These are phyloP conservation scores for Climacium dendroides DNA, from an alignment of 225 moss, liverwort and hornwort genomes.

Conservation along the genomic window DNA sequence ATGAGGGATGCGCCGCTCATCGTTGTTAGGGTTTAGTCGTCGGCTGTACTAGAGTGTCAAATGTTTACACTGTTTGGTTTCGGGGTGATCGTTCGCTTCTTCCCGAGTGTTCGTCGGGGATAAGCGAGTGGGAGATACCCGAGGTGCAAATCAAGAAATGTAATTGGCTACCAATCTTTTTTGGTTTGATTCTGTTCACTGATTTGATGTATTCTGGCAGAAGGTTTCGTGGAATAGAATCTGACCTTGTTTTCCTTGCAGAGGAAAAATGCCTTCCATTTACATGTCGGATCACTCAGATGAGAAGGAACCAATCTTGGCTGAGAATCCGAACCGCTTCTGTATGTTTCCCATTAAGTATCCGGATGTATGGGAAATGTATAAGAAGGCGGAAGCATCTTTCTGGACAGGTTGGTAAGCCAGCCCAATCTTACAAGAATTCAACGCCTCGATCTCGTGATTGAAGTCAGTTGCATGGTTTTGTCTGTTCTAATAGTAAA, in stretches of 20 bases:
- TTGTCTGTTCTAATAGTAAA: not conserved
- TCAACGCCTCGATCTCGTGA: not conserved
- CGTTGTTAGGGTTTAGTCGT: not conserved
- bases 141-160: not conserved
- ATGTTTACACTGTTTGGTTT: too few relatives aligned
- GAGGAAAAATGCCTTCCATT: conserved; percentile 25
- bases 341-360: conserved; percentile 56
- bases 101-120: too few relatives aligned
- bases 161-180: too few relatives aligned
- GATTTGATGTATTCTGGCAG: not conserved
- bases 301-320: conserved; percentile 36
- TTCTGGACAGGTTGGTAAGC: conserved; percentile 31
- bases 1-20: not conserved
- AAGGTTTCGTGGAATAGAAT: not conserved
- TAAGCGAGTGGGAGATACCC: not conserved
- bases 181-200: not conserved
- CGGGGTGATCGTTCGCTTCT: too few relatives aligned
- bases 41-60: too few relatives aligned
- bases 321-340: conserved; percentile 32
- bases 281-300: not conserved
- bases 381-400: conserved; percentile 46
- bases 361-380: conserved; percentile 55
- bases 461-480: too few relatives aligned
- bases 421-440: not conserved
- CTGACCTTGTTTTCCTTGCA: not conserved